Evolutionary conservation across 1,284 basidiomycete genomes (phyloP), one percentile per base, ranked within the genome.

Genomic region (Phylloporus sp.): DNA sequence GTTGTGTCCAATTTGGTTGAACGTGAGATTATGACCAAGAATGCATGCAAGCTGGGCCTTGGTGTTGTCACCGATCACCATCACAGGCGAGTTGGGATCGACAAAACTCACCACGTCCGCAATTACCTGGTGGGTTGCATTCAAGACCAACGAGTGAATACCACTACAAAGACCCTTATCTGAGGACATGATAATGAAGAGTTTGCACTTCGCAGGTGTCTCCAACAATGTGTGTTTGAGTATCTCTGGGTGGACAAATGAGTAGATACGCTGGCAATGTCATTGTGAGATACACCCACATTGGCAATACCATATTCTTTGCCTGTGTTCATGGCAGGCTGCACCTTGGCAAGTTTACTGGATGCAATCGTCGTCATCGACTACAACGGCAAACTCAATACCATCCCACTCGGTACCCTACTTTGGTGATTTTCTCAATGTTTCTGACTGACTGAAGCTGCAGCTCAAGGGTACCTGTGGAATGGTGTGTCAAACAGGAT

Each of bases 341-440:
- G 95, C 67, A 97, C 97, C 85, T 97, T 97, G 80, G 91, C 90
- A 67, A 99, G 91, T 84, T 98, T 97, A 70, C 97, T 98, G 65
- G 97, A 98, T 68, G 97, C 98, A 88, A 99, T 98, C 89, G 97
- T 95, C 89, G 98, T 99, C 97, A 99, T 99, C 67, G 97, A 98
- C 95, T 98, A 77, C 53, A 52, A 60, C 56, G 53, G 27, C 57
- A 35, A 32, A 56, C 55, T 68, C 57, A 70, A 35, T 57, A 49
- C 58, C 59, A 25, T 27, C 32, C 17, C 62, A 5, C 23, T 17
- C 37, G 19, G 29, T n/a, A 52, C 82, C 90, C 70, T 77, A 96
- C 95, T 88, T 97, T 97, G 73, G 96, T 98, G 86, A 98, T 98
- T 94, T 98, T 98, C 89, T 97, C 95, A 80, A 98, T 98, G 86